Percentiles rank a stretch among this genome's conserved stretches.
phyloP scores from a whole-genome alignment of 495 filamentous ascomycete genomes.

The Ascodesmis nigricans region DNA sequence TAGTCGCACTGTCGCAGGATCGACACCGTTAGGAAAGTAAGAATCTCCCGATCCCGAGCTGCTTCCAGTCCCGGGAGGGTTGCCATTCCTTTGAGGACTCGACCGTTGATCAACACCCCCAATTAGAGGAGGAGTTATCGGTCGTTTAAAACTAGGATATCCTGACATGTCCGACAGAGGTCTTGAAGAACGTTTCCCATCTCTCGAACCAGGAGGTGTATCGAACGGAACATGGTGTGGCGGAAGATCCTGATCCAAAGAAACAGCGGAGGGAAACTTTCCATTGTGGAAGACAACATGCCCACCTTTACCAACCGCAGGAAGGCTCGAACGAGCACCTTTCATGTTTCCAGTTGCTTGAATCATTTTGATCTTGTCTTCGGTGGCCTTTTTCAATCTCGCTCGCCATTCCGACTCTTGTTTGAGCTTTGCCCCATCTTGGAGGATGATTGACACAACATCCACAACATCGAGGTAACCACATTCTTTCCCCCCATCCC shows the following conservation, averaged over 20 bases:
- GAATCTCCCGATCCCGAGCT: slow-evolving; percentile 18
- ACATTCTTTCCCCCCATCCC: slow-evolving; percentile 44
- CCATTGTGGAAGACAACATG: slow-evolving; percentile 38
- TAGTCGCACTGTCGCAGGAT: slow-evolving; percentile 17
- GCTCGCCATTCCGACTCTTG: slow-evolving; percentile 75
- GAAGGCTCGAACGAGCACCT: slow-evolving; percentile 39
- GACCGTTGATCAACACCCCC: too few relatives aligned
- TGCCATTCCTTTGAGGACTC: too few relatives aligned
- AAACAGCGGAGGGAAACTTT: slow-evolving; percentile 32
- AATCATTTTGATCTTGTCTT: slow-evolving; percentile 31
- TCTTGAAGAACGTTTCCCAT: too few relatives aligned
- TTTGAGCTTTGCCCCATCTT: slow-evolving; percentile 57
- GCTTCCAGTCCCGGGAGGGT: slow-evolving; percentile 7
- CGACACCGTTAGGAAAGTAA: slow-evolving; percentile 15
- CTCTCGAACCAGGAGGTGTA: slow-evolving; percentile 21
- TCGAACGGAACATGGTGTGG: slow-evolving; percentile 19
- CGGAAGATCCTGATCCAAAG: slow-evolving; percentile 12
- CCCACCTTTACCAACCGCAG: slow-evolving; percentile 19
- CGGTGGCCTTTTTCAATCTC: slow-evolving; percentile 72
- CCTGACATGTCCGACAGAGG: too few relatives aligned
- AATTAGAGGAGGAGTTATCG: too few relatives aligned
- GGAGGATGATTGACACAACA: slow-evolving; percentile 54
- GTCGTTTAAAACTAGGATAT: too few relatives aligned
- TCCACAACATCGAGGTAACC: slow-evolving; percentile 81
- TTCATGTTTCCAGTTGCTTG: slow-evolving; percentile 15